Percentiles rank a stretch among this genome's conserved stretches.
phyloP scores from a whole-genome alignment of 345 rosid genomes.

The Euphorbia pulcherrima region DNA sequence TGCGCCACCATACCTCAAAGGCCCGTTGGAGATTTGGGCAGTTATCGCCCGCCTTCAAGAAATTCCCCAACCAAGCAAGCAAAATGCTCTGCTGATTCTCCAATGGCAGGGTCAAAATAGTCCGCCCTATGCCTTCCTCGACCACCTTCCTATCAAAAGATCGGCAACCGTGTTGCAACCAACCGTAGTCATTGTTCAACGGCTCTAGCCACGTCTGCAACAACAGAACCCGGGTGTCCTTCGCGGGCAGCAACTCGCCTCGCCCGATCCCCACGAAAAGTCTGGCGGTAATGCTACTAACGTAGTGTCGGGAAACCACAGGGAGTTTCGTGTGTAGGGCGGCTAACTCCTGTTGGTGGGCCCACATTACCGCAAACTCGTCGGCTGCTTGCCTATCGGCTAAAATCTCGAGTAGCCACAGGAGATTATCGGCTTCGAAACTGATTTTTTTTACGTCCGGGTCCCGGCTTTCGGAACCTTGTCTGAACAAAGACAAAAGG shows the following conservation, averaged over 20 bases:
- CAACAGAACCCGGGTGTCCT: conserved; percentile 68
- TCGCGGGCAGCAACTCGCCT: conserved; percentile 81
- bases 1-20: conserved; percentile 98
- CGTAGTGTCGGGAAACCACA: conserved; percentile 66
- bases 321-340: conserved; percentile 64
- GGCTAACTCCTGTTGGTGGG: conserved; percentile 69
- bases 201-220: conserved; percentile 89
- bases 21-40: conserved; percentile 98
- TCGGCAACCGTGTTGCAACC: conserved; percentile 90
- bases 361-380: conserved; percentile 75
- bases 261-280: conserved; percentile 84
- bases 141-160: conserved; percentile 83
- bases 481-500: conserved; percentile 50
- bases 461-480: conserved; percentile 53
- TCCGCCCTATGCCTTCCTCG: conserved; percentile 94
- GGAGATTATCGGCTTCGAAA: conserved; percentile 75
- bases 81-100: conserved; percentile 89
- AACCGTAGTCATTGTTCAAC: conserved; percentile 79
- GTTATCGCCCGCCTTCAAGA: conserved; percentile 73
- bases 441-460: conserved; percentile 60
- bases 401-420: conserved; percentile 89
- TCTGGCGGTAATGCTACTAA: conserved; percentile 76
- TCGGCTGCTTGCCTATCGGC: conserved; percentile 76
- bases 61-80: conserved; percentile 78
- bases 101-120: conserved; percentile 80